Evolutionary conservation across 495 filamentous ascomycete genomes (phyloP).

Genomic region (Clavariopsis aquatica): DNA sequence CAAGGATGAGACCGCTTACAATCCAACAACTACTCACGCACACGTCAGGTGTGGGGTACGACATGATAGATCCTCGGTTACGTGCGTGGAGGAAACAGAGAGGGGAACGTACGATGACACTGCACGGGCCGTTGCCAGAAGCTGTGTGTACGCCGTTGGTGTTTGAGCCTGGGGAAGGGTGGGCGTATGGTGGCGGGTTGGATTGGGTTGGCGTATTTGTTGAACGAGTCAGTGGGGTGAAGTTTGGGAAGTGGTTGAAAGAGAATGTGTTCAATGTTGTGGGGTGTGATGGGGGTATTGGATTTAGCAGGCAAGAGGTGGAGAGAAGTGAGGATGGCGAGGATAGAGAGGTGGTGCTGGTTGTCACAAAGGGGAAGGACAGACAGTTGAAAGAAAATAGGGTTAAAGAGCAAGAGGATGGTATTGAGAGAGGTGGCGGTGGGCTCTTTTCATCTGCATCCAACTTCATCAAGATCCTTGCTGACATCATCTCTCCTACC

Average conservation of each 20-base stretch:
- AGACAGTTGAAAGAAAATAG: background rate
- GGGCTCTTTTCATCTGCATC: background rate
- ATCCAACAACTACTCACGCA: conserved; percentile 31
- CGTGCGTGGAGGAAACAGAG: conserved; percentile 8
- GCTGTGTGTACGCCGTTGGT: conserved; percentile 2
- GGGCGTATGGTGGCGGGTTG: conserved; percentile 22
- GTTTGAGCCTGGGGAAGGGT: conserved; percentile 16
- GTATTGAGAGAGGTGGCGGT: conserved; percentile 13
- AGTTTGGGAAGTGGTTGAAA: background rate
- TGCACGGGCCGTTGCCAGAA: background rate
- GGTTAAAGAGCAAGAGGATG: background rate
- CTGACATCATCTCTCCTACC: background rate
- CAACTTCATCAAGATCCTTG: conserved; percentile 9
- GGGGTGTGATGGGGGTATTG: conserved; percentile 13
- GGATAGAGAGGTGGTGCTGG: background rate
- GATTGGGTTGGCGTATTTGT: conserved; percentile 18
- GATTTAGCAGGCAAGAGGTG: background rate
- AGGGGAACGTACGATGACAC: background rate
- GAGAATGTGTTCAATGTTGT: background rate
- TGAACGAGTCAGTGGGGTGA: conserved; percentile 3
- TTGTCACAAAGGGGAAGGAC: background rate
- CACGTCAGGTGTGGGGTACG: conserved; percentile 23
- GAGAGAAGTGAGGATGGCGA: no score
- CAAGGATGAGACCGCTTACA: conserved; percentile 18
- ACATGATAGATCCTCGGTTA: conserved; percentile 12